phyloP scores from a whole-genome alignment of 208 protist genomes.

The Leishmania major region DNA sequence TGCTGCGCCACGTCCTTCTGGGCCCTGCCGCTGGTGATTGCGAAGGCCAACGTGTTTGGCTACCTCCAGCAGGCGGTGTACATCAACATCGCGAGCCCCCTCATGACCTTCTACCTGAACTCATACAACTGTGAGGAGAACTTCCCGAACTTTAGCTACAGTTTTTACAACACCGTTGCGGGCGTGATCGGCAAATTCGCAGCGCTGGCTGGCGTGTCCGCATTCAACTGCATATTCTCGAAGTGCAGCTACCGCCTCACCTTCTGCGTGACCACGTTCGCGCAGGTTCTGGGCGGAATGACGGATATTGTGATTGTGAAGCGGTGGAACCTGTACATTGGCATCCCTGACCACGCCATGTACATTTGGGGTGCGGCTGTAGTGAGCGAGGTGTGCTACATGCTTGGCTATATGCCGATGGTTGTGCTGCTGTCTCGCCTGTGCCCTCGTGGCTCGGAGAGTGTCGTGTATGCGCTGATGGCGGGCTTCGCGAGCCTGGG shows the following conservation, averaged over 20 bases:
- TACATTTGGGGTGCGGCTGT: too few relatives aligned
- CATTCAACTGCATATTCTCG: slow-evolving; percentile 64
- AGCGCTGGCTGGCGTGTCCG: slow-evolving; percentile 43
- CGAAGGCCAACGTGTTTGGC: slow-evolving; percentile 62
- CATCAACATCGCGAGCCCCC: slow-evolving; percentile 39
- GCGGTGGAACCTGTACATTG: too few relatives aligned
- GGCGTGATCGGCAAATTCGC: slow-evolving; percentile 50
- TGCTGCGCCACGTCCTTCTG: slow-evolving; percentile 52
- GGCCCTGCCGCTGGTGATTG: slow-evolving; percentile 57
- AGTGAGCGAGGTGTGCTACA: too few relatives aligned
- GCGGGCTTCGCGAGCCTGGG: too few relatives aligned
- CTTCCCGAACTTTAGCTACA: slow-evolving; percentile 64
- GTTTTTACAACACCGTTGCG: slow-evolving; percentile 64
- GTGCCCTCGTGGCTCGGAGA: too few relatives aligned
- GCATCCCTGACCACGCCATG: too few relatives aligned
- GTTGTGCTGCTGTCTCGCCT: too few relatives aligned
- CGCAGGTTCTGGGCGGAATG: slow-evolving; percentile 23
- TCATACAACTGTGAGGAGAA: slow-evolving; percentile 37
- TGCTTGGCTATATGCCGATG: too few relatives aligned
- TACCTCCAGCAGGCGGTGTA: slow-evolving; percentile 56
- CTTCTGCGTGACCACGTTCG: slow-evolving; percentile 35
- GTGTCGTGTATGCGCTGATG: too few relatives aligned
- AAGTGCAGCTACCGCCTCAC: slow-evolving; percentile 56
- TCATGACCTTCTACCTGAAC: slow-evolving; percentile 55
- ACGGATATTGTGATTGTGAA: slow-evolving; percentile 60